Percentiles rank a stretch among this genome's conserved stretches.
These are phyloP conservation scores for Cynara cardunculus DNA, from an alignment of 129 eudicot species.

Conservation along the genomic window DNA sequence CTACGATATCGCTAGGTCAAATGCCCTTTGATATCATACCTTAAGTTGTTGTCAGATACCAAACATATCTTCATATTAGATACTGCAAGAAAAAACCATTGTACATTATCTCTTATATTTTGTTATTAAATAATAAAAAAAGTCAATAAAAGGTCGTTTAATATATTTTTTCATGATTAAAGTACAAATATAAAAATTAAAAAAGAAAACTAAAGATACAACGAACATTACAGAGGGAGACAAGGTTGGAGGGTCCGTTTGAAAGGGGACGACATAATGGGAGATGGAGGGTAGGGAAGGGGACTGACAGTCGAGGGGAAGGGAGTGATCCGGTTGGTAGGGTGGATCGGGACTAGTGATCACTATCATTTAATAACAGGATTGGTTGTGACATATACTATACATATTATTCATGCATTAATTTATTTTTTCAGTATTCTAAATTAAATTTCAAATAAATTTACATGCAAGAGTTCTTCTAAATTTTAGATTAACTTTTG, in stretches of 20 bases:
- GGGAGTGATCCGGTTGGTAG: not conserved
- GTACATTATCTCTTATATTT: not conserved
- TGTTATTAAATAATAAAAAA: too few species aligned
- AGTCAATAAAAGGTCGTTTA: not conserved
- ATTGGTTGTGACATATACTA: not conserved
- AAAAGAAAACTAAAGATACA: too few species aligned
- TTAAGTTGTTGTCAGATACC: too few species aligned
- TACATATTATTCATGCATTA: too few species aligned
- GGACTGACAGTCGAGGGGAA: not conserved
- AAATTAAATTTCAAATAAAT: not conserved
- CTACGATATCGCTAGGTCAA: too few species aligned
- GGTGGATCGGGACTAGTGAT: not conserved
- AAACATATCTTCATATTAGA: too few species aligned
- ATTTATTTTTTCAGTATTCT: too few species aligned
- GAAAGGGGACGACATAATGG: not conserved
- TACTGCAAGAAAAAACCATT: not conserved
- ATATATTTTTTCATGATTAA: too few species aligned
- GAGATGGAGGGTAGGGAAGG: not conserved
- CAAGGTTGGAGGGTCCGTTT: not conserved
- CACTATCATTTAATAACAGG: too few species aligned
- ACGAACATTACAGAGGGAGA: not conserved
- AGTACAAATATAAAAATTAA: too few species aligned
- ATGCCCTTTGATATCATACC: too few species aligned
- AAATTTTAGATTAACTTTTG: not conserved
- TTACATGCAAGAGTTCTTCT: not conserved